These are phyloP conservation scores for Fusarium phyllophilum DNA, from an alignment of 2,329 filamentous ascomycete species.

Conservation along the genomic window DNA sequence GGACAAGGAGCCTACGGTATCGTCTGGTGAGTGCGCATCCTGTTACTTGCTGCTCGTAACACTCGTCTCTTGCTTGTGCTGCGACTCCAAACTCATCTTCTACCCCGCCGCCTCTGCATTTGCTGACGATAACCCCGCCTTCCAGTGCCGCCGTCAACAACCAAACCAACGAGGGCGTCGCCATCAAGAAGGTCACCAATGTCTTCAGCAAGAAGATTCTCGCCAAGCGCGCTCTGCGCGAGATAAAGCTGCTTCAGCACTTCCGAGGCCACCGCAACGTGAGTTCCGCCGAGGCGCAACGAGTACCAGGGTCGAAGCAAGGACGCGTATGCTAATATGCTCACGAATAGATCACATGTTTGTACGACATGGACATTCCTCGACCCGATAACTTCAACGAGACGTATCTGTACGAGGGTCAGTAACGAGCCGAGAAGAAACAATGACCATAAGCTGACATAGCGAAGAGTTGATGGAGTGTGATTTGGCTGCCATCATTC, in stretches of 20 bases:
- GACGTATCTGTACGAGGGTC: conserved; percentile 98
- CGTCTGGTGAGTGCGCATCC: conserved; percentile 77
- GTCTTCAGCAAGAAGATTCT: conserved; percentile 99
- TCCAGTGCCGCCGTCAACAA: conserved; percentile 89
- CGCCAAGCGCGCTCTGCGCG: conserved; percentile 94
- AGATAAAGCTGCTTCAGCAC: conserved; percentile 98
- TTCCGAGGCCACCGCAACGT: conserved; percentile 92
- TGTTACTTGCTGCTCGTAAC: neutral
- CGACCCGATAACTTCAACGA: conserved; percentile 98
- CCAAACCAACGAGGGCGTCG: conserved; percentile 90
- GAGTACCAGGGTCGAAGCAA: neutral
- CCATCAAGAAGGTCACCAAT: conserved; percentile 99
- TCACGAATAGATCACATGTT: conserved; percentile 83
- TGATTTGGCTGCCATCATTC: conserved; percentile 96
- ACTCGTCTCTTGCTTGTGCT: conserved; percentile 27
- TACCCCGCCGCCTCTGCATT: conserved; percentile 44
- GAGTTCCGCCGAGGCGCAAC: conserved; percentile 49
- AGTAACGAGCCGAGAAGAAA: conserved; percentile 44
- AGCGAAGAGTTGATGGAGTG: conserved; percentile 95
- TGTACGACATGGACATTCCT: conserved; percentile 99
- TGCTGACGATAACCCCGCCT: conserved; percentile 45
- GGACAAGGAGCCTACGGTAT: conserved; percentile 99
- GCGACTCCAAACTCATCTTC: conserved; percentile 20
- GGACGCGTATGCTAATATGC: conserved; percentile 30
- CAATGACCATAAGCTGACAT: conserved; percentile 31